These are phyloP conservation scores for Gossypium schwendimanii DNA, from an alignment of 441 rosid species.

Conservation along the genomic window DNA sequence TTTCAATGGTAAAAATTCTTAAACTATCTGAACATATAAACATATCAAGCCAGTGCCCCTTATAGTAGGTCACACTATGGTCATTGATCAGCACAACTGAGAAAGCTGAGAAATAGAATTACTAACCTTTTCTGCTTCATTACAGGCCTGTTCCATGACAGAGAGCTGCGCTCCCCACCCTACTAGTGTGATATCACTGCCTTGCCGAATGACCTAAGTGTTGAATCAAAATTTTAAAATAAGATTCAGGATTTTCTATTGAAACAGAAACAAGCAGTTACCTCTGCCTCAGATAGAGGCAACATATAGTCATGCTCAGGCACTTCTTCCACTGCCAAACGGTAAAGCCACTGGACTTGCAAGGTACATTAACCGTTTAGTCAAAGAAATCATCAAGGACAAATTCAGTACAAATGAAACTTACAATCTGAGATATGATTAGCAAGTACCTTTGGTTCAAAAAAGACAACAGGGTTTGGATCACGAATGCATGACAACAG, in stretches of 20 bases:
- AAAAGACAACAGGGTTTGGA: slow-evolving; percentile 80
- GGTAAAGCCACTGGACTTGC: slow-evolving; percentile 71
- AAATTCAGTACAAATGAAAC: slow-evolving; percentile 8
- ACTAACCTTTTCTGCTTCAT: slow-evolving; percentile 60
- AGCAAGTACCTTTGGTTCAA: slow-evolving; percentile 67
- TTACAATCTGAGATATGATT: background rate
- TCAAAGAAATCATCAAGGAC: background rate
- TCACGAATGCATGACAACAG: slow-evolving; percentile 71
- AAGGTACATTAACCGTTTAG: slow-evolving; percentile 15
- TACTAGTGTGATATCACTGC: slow-evolving; percentile 76
- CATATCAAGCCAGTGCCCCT: background rate
- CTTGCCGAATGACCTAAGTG: slow-evolving; percentile 65
- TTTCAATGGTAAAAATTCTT: background rate
- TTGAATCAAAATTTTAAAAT: slow-evolving; percentile 9
- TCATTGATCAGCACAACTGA: background rate
- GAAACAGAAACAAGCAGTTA: slow-evolving; percentile 15
- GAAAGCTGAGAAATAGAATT: background rate
- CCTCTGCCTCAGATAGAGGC: slow-evolving; percentile 87
- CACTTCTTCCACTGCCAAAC: slow-evolving; percentile 78
- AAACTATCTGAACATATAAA: background rate
- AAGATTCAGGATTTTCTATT: slow-evolving; percentile 8
- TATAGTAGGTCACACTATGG: background rate
- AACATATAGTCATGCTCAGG: slow-evolving; percentile 81
- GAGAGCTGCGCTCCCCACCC: slow-evolving; percentile 96
- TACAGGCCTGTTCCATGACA: slow-evolving; percentile 74